Evolutionary conservation across 2,329 filamentous ascomycete genomes (phyloP), one percentile per base, ranked within the genome.

Genomic region (Thermomyces lanuginosus): DNA sequence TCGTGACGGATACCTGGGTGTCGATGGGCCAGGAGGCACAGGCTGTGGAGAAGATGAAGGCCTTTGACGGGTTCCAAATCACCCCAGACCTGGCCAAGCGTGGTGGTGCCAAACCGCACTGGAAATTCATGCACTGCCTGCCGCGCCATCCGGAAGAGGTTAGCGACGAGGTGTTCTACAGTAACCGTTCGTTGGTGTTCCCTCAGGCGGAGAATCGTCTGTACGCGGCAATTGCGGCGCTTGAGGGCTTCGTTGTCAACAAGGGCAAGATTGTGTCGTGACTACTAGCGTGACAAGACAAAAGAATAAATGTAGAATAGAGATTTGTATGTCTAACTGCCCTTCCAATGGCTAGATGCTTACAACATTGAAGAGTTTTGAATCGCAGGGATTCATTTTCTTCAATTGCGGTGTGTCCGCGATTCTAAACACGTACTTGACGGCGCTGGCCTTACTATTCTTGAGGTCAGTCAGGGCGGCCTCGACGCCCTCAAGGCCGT

Each of bases 71-170:
- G 8, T 98, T 84, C 56, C 86, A 93, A 51, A 78, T 98, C 45
- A 93, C 86, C 2, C 69, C 74, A 24, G 79, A 89, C 22, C 62
- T 98, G 39, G 86, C 83, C 2, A 69, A 75, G 53, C 66, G 74
- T 26, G 84, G 83, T 22, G 84, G 82, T 11, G 89, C 89, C 21
- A 92, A 89, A 51, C 64, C 76, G 8, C 68, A 69, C 36, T 98
- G 89, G 89, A 83, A 81, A 55, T 98, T 98, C 52, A 93, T 98
- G 89, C 89, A 98, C 61, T 98, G 89, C 51, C 57, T 98, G 32
- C 89, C 89, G 8, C 70, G 89, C 36, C 84, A 98, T 48, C 69
- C 70, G 0, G 86, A 98, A 53, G 89, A 98, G 58, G 89, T 98
- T 17, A 72, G 69, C 31, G 86, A 98, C 45, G 83, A 89, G 46